phyloP scores from a whole-genome alignment of 345 rosid species.

The Murraya paniculata region DNA sequence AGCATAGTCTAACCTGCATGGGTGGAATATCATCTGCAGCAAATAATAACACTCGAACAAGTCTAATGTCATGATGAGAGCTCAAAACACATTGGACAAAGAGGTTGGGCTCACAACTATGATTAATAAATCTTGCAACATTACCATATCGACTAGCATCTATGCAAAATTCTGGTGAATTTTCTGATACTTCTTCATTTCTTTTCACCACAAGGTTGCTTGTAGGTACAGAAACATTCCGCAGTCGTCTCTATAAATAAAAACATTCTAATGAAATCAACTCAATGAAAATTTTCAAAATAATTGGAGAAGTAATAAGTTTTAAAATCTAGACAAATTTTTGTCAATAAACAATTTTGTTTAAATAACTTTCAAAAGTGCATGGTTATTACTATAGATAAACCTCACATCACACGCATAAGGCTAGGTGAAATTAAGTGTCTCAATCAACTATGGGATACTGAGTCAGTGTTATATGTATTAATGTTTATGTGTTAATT shows the following conservation, averaged over 20 bases:
- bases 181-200: conserved; percentile 31
- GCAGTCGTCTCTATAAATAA: conserved; percentile 43
- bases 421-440: background rate
- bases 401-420: background rate
- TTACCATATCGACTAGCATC: conserved; percentile 51
- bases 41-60: conserved; percentile 52
- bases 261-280: background rate
- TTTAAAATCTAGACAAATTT: background rate
- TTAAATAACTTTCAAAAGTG: background rate
- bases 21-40: conserved; percentile 60
- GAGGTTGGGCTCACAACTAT: conserved; percentile 58
- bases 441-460: background rate
- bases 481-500: background rate
- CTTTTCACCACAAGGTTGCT: conserved; percentile 12
- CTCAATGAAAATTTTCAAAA: background rate
- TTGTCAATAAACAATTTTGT: background rate
- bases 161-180: conserved; percentile 52
- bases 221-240: conserved; percentile 30
- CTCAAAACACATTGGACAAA: conserved; percentile 57
- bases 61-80: conserved; percentile 46
- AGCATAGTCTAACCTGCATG: conserved; percentile 30
- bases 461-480: background rate
- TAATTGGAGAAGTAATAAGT: background rate
- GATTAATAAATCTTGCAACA: conserved; percentile 55
- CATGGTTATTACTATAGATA: background rate